Conservation (phyloP, 1,284 basidiomycete genomes). For the Ustilago esculenta region DNA sequence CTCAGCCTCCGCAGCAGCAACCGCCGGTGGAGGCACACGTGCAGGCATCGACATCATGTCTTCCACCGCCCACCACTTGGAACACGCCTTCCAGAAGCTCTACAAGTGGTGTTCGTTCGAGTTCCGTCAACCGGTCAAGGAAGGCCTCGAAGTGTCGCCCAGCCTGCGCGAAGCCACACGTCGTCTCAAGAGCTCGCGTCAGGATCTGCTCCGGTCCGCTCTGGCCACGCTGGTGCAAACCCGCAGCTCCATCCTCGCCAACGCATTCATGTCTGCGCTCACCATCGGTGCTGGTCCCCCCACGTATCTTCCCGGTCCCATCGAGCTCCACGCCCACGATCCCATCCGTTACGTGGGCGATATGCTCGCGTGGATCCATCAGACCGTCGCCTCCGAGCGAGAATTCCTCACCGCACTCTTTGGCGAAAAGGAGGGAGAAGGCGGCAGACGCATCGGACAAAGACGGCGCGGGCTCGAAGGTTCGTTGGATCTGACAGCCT, state of each 20-base stretch:
- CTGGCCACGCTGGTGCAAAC: conserved; percentile 81
- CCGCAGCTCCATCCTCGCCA: conserved; percentile 80
- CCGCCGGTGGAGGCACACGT: conserved; percentile 64
- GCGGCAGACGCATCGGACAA: conserved; percentile 45
- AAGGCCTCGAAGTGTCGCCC: conserved; percentile 76
- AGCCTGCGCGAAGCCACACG: conserved; percentile 79
- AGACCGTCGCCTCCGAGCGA: conserved; percentile 89
- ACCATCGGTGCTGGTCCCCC: conserved; percentile 81
- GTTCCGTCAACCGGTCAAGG: conserved; percentile 74
- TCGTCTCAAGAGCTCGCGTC: conserved; percentile 77
- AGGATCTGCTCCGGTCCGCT: conserved; percentile 68
- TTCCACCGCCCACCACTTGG: conserved; percentile 75
- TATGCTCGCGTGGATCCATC: conserved; percentile 99
- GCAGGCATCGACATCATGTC: conserved; percentile 77
- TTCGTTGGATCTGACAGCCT: conserved; percentile 40
- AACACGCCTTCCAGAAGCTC: conserved; percentile 88
- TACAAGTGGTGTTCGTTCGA: conserved; percentile 85
- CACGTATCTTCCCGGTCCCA: conserved; percentile 86
- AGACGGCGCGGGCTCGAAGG: conserved; percentile 45
- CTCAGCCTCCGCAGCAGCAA: conserved; percentile 80
- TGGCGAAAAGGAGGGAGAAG: conserved; percentile 69
- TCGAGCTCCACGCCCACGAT: conserved; percentile 96
- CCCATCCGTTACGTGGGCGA: conserved; percentile 95
- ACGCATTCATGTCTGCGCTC: conserved; percentile 83
- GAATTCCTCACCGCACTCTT: conserved; percentile 71